Evolutionary conservation across 2,329 filamentous ascomycete species (phyloP), one percentile per base, ranked within the genome.

Genomic region (Penicillium sp.): DNA sequence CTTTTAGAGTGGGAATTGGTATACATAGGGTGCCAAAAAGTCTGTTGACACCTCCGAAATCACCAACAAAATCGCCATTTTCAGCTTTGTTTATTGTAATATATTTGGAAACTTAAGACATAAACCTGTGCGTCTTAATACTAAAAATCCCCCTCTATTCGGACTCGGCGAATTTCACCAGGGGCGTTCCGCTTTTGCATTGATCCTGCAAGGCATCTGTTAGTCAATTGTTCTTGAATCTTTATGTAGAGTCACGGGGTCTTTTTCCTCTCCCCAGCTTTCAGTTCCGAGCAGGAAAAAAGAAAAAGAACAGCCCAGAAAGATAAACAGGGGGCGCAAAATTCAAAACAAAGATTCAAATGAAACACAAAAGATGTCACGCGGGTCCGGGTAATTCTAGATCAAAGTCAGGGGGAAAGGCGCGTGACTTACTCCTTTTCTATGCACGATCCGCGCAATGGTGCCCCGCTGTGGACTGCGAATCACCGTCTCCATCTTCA

Each of bases 401-500:
- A 53, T 17, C 41, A 25, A 45, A 57, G 53, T 38, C 39, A 50
- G 25, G 36, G 43, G 33, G 8, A 19, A 52, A 31, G 35, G 45
- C 49, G 57, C 55, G 57, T 67, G 64, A 77, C 86, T 81, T 80
- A 90, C 88, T 58, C 90, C 90, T 77, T 88, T 84, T 69, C 87
- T 86, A 70, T 92, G 89, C 39, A 89, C 88, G 56, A 93, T 76
- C 71, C 85, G 88, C 72, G 89, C 87, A 60, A 93, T 83, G 0
- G 86, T 79, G 7, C 89, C 89, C 58, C 85, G 83, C 62, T 90
- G 88, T 8, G 89, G 89, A 52, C 89, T 90, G 59, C 89, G 83
- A 66, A 93, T 92, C 1, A 92, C 87, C 1, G 89, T 93, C 73
- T 93, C 89, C 89, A 93, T 93, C 81, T 93, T 93, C 89, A 93